These are phyloP conservation scores for Phoma sp. DNA, from an alignment of 2,329 filamentous ascomycete genomes.

Conservation along the genomic window DNA sequence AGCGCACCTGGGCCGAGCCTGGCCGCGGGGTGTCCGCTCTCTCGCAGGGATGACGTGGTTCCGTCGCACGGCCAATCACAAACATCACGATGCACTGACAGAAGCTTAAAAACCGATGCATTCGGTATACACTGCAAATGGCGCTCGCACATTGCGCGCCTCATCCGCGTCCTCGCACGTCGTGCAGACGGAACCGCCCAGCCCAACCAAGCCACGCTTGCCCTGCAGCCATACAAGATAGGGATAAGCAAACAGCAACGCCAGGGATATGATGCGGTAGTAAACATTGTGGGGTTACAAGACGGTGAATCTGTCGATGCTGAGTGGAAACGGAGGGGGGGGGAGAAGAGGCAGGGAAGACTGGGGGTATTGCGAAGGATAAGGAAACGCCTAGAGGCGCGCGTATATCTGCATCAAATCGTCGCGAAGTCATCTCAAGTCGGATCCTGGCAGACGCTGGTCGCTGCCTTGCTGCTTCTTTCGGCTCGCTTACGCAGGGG, in stretches of 20 bases:
- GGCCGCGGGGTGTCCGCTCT: slow-evolving; percentile 12
- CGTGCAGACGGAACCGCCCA: slow-evolving; percentile 19
- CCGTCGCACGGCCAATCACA: slow-evolving; percentile 12
- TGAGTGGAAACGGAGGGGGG: slow-evolving; percentile 38
- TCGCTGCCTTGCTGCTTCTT: slow-evolving; percentile 2
- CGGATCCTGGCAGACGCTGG: slow-evolving; percentile 13
- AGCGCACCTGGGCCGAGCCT: slow-evolving; percentile 5
- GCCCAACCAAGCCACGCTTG: slow-evolving; percentile 31
- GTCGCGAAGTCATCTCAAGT: slow-evolving; percentile 27
- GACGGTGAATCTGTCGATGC: slow-evolving; percentile 51
- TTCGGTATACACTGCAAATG: slow-evolving; percentile 38
- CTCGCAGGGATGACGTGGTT: no score
- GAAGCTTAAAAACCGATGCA: slow-evolving; percentile 21
- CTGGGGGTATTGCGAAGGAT: slow-evolving; percentile 32
- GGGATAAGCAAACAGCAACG: slow-evolving; percentile 42
- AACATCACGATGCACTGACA: slow-evolving; percentile 1
- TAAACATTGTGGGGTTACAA: slow-evolving; percentile 46
- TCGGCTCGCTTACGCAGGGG: slow-evolving; percentile 8
- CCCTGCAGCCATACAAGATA: slow-evolving; percentile 30
- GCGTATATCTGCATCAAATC: slow-evolving; percentile 35
- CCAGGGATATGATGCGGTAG: slow-evolving; percentile 52
- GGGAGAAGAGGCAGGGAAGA: slow-evolving; percentile 29
- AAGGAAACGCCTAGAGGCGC: slow-evolving; percentile 23
- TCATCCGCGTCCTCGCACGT: slow-evolving; percentile 22
- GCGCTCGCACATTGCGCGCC: slow-evolving; percentile 20